These are phyloP conservation scores for Alternaria metachromatica DNA, from an alignment of 2,329 filamentous ascomycete species.

Conservation along the genomic window DNA sequence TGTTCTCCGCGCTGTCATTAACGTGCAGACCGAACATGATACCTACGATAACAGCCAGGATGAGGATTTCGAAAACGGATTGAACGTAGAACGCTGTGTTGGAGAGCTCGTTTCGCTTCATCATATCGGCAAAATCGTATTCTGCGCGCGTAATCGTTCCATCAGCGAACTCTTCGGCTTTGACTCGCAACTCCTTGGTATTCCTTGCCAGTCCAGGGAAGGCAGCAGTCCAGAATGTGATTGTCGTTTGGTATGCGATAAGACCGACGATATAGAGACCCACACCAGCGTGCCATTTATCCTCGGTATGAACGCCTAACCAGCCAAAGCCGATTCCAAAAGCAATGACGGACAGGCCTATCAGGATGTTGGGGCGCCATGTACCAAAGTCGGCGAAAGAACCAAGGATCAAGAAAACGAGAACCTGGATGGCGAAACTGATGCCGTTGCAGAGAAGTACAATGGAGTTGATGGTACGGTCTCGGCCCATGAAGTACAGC, in stretches of 20 bases:
- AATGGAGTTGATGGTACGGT: slow-evolving; percentile 49
- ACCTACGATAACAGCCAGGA: slow-evolving; percentile 33
- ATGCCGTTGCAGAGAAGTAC: slow-evolving; percentile 71
- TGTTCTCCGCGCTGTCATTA: slow-evolving; percentile 64
- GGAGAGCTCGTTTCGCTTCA: slow-evolving; percentile 68
- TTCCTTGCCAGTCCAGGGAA: slow-evolving; percentile 66
- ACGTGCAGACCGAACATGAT: slow-evolving; percentile 65
- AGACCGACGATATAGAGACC: slow-evolving; percentile 71
- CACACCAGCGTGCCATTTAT: slow-evolving; percentile 66
- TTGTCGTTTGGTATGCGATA: slow-evolving; percentile 70
- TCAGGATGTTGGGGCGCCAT: slow-evolving; percentile 65
- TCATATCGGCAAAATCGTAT: slow-evolving; percentile 57
- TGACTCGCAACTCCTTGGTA: slow-evolving; percentile 59
- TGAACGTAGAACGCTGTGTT: slow-evolving; percentile 71
- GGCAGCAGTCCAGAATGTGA: slow-evolving; percentile 72
- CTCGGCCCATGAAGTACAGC: slow-evolving; percentile 62
- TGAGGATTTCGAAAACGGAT: slow-evolving; percentile 65
- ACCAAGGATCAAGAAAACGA: slow-evolving; percentile 61
- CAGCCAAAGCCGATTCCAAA: slow-evolving; percentile 70
- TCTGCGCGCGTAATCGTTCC: slow-evolving; percentile 64
- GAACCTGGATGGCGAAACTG: slow-evolving; percentile 70
- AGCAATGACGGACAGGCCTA: slow-evolving; percentile 57
- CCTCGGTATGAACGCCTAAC: slow-evolving; percentile 67
- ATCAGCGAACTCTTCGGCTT: slow-evolving; percentile 53
- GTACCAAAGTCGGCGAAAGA: slow-evolving; percentile 69